phyloP scores from a whole-genome alignment of 2,329 filamentous ascomycete genomes.

The Trichoderma sp. region DNA sequence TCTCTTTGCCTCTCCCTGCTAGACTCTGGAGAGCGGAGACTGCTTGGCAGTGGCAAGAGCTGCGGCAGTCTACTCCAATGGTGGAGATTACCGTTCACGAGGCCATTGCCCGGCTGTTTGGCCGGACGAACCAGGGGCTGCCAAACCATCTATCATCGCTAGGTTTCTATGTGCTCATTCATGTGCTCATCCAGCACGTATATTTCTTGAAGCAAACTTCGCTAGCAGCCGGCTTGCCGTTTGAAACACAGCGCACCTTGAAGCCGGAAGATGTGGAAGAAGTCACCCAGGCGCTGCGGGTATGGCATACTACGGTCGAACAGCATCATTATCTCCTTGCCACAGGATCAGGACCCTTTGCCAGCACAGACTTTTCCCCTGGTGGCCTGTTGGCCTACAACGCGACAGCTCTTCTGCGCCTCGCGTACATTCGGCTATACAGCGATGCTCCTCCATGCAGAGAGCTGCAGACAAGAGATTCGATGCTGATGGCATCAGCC shows the following conservation, averaged over 20 bases:
- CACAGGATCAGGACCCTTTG: conserved; percentile 47
- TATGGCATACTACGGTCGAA: conserved; percentile 60
- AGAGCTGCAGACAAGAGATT: conserved; percentile 64
- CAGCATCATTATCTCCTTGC: conserved; percentile 52
- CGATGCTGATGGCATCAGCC: conserved; percentile 58
- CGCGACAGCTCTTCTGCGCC: conserved; percentile 58
- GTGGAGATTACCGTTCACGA: conserved; percentile 57
- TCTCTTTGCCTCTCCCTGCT: conserved; percentile 54
- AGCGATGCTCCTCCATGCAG: conserved; percentile 63
- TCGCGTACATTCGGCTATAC: conserved; percentile 64
- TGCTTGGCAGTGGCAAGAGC: conserved; percentile 60
- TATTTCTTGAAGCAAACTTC: conserved; percentile 66
- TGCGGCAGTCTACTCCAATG: conserved; percentile 49
- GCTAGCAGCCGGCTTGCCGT: conserved; percentile 48
- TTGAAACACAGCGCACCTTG: conserved; percentile 50
- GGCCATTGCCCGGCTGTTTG: conserved; percentile 54
- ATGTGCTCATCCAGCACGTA: conserved; percentile 70
- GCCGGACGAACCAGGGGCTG: conserved; percentile 48
- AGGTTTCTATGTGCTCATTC: conserved; percentile 70
- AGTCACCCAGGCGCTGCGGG: conserved; percentile 52
- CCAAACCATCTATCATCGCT: conserved; percentile 55
- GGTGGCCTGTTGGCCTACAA: conserved; percentile 66
- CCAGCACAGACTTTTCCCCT: conserved; percentile 49
- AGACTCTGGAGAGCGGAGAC: conserved; percentile 58
- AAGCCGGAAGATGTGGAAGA: conserved; percentile 57